Evolutionary conservation across 164 flowering plant species (phyloP), one percentile per base, ranked within the genome.

Genomic region (Tinospora cordifolia): DNA sequence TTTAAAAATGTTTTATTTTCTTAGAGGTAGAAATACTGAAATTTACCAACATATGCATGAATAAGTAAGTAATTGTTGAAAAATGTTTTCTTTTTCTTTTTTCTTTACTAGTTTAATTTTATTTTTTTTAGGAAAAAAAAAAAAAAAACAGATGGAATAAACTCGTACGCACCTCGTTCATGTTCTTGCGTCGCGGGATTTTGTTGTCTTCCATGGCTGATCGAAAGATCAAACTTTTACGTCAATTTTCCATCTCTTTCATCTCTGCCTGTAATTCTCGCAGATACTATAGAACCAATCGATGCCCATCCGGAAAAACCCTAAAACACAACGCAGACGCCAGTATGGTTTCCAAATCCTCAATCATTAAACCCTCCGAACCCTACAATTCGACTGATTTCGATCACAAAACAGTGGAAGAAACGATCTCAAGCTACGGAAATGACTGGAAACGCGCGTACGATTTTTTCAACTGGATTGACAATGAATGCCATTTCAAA

Each of bases 391-490:
- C 69, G 10, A 57, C 65, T 46, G 71, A 60, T 21, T 74, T 78
- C 63, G 77, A 79, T 70, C 74, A 71, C n/a, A 41, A 64, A 62
- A 73, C 88, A 2, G 85, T 91, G 0, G 67, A 73, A 30, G 83
- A 89, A 62, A 77, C 92, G 3, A 90, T 94, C 65, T 68, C 83
- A 25, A 82, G 82, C 69, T 92, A 87, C 74, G 59, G 71, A 72
- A 92, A 85, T 68, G 97, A 94, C 74, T 90, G 92, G 89, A 84
- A 80, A 63, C 76, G 83, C 0, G 95, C 95, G 0, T 64, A 86
- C 24, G 96, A 92, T 24, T 94, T 91, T 85, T 92, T 91, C 86
- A 81, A 84, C 49, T 94, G 98, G 98, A 86, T 81, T 19, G 85
- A 87, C 47, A 62, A 73, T 2, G 74, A 82, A 9, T 65, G 65